These are phyloP conservation scores for Aspergillus carlsbadensis DNA, from an alignment of 495 filamentous ascomycete species.

Conservation along the genomic window DNA sequence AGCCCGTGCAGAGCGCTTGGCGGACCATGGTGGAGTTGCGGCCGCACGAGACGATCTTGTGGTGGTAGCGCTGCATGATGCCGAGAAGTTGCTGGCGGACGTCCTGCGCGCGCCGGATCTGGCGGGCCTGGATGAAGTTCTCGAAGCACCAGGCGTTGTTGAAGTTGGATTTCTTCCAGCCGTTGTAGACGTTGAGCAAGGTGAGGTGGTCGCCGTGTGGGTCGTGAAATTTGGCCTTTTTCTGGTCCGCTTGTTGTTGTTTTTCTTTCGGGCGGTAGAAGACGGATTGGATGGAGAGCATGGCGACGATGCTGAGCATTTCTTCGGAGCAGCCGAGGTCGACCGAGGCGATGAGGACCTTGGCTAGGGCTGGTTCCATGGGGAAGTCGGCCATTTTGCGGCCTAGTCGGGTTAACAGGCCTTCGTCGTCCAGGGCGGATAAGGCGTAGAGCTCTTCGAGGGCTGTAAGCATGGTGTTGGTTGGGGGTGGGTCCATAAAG, in stretches of 20 bases:
- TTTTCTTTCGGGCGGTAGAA: slow-evolving; percentile 98
- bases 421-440: slow-evolving; percentile 92
- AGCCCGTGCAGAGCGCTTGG: slow-evolving; percentile 88
- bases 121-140: slow-evolving; percentile 92
- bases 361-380: slow-evolving; percentile 85
- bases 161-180: slow-evolving; percentile 81
- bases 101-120: slow-evolving; percentile 85
- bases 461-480: slow-evolving; percentile 95
- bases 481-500: slow-evolving; percentile 97
- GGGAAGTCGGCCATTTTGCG: slow-evolving; percentile 99
- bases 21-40: slow-evolving; percentile 83
- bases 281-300: slow-evolving; percentile 80
- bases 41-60: slow-evolving; percentile 77
- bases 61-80: slow-evolving; percentile 88
- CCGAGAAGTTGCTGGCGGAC: slow-evolving; percentile 87
- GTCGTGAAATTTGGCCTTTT: slow-evolving; percentile 97
- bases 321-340: slow-evolving; percentile 90
- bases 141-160: slow-evolving; percentile 92
- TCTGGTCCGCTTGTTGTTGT: slow-evolving; percentile 92
- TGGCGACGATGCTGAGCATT: slow-evolving; percentile 90
- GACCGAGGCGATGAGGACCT: slow-evolving; percentile 84
- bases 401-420: slow-evolving; percentile 85
- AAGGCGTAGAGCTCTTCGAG: slow-evolving; percentile 93
- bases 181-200: slow-evolving; percentile 93
- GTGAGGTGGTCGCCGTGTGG: slow-evolving; percentile 93